Conservation (phyloP, 169 alveolate species). For the Plasmodium billcollinsi region DNA sequence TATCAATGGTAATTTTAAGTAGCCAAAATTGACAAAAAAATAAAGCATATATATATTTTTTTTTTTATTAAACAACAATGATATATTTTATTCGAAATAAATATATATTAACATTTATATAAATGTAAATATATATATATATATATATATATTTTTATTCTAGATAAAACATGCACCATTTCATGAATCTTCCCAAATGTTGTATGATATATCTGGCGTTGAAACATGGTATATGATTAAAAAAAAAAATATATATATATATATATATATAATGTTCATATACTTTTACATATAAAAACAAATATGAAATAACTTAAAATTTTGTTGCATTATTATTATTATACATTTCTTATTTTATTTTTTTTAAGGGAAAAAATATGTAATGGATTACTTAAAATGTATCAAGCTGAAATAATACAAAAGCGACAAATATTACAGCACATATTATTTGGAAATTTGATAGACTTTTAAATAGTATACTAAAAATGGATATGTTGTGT, state of each 20-base stretch:
- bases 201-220: slow-evolving; percentile 93
- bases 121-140: background rate
- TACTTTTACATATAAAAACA: background rate
- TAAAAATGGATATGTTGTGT: background rate
- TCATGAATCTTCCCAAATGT: slow-evolving; percentile 94
- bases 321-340: slow-evolving; percentile 26
- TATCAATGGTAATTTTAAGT: slow-evolving; percentile 32
- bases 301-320: background rate
- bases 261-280: background rate
- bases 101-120: background rate
- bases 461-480: slow-evolving; percentile 74
- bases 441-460: slow-evolving; percentile 91
- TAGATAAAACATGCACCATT: slow-evolving; percentile 78
- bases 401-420: slow-evolving; percentile 92
- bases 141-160: slow-evolving; percentile 3
- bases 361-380: slow-evolving; percentile 86
- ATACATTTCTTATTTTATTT: slow-evolving; percentile 79
- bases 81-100: background rate
- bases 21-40: too few species aligned
- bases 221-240: slow-evolving; percentile 78
- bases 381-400: slow-evolving; percentile 94
- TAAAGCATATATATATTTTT: too few species aligned
- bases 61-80: background rate
- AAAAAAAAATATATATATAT: background rate
- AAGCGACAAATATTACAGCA: slow-evolving; percentile 94